Conservation (phyloP, 345 rosid genomes). For the Bretschneidera sinensis region DNA sequence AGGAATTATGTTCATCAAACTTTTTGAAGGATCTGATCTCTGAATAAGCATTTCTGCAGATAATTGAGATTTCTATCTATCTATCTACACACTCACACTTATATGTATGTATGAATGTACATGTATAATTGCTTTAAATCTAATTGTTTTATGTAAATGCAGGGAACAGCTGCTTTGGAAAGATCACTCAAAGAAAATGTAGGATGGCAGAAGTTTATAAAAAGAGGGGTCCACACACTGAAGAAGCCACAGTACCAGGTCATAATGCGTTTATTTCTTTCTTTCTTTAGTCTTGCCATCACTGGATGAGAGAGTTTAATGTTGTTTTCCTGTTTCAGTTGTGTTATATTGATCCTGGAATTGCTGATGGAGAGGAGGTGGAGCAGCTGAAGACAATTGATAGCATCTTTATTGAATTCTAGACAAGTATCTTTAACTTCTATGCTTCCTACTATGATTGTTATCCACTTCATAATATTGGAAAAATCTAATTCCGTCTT, state of each 20-base stretch:
- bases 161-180: slow-evolving; percentile 58
- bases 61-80: no score
- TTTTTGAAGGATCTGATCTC: no score
- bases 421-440: slow-evolving; percentile 17
- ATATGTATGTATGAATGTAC: not conserved
- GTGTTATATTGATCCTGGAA: slow-evolving; percentile 68
- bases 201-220: slow-evolving; percentile 65
- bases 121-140: slow-evolving; percentile 10
- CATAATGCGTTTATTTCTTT: slow-evolving; percentile 3
- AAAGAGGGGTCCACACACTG: slow-evolving; percentile 72
- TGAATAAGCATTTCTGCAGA: no score
- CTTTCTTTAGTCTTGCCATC: slow-evolving; percentile 5
- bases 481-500: not conserved
- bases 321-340: slow-evolving; percentile 37
- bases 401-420: slow-evolving; percentile 46
- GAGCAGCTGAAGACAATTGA: slow-evolving; percentile 68
- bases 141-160: slow-evolving; percentile 18
- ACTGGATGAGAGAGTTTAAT: slow-evolving; percentile 14
- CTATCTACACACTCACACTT: no score
- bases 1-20: no score
- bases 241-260: slow-evolving; percentile 75
- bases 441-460: not conserved
- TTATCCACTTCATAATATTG: no score
- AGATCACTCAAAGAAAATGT: slow-evolving; percentile 46
- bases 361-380: slow-evolving; percentile 59